Percentiles rank a stretch among this genome's conserved stretches.
phyloP scores from a whole-genome alignment of 179 eudicot species.

The Carnegiea gigantea region DNA sequence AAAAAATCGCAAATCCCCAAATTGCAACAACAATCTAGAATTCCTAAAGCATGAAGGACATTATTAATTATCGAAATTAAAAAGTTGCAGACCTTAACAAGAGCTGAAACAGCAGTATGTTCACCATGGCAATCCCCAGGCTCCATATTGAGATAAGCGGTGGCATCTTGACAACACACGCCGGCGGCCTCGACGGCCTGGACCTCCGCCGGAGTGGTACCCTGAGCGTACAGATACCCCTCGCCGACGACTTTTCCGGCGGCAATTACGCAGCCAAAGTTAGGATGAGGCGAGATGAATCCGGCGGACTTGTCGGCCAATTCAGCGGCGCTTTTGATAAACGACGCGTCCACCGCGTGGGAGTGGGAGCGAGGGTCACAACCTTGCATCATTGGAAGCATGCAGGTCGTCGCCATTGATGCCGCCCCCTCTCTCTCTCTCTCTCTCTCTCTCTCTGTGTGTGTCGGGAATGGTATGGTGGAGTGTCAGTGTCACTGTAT shows the following conservation, averaged over 20 bases:
- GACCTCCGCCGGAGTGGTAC: constrained; percentile 86
- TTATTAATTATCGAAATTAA: too few relatives aligned
- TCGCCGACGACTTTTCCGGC: constrained; percentile 62
- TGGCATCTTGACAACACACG: constrained; percentile 54
- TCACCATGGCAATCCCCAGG: constrained; percentile 92
- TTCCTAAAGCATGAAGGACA: neutral
- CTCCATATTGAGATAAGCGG: constrained; percentile 90
- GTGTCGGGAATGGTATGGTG: neutral
- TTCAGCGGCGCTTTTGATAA: constrained; percentile 69
- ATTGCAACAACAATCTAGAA: neutral
- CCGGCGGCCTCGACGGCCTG: constrained; percentile 84
- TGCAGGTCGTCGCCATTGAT: constrained; percentile 21
- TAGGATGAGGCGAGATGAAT: constrained; percentile 85
- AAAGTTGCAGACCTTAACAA: constrained; percentile 50
- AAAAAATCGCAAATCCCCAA: neutral
- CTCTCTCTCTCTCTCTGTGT: constrained; percentile 1
- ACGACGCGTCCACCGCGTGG: constrained; percentile 61
- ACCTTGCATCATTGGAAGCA: constrained; percentile 28
- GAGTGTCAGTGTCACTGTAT: neutral
- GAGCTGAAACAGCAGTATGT: constrained; percentile 62
- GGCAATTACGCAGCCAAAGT: constrained; percentile 87
- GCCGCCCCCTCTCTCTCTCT: constrained; percentile 22
- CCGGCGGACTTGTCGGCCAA: constrained; percentile 92
- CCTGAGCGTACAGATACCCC: constrained; percentile 81
- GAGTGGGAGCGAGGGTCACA: constrained; percentile 37